Evolutionary conservation across 2,329 filamentous ascomycete genomes (phyloP).

Genomic region (Neurospora crassa): DNA sequence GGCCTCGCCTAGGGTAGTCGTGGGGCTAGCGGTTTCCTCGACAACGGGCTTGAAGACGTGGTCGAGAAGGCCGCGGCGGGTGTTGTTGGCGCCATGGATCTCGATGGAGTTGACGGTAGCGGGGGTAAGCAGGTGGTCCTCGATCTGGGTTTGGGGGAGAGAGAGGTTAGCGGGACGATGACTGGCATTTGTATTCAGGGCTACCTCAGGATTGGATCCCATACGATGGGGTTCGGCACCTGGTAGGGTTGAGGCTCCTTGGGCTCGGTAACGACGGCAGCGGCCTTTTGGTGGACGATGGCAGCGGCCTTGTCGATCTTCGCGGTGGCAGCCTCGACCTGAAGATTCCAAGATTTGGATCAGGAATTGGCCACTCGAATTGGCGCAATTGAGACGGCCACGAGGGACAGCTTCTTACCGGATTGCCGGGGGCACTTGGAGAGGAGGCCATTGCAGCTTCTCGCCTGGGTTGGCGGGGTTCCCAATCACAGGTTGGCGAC

Average conservation of each 20-base stretch:
- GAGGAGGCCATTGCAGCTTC: slow-evolving; percentile 12
- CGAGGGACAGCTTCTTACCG: slow-evolving; percentile 7
- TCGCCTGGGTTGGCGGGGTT: not conserved
- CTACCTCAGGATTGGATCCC: not conserved
- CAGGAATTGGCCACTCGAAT: not conserved
- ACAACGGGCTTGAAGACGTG: slow-evolving; percentile 71
- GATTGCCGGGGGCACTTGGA: slow-evolving; percentile 9
- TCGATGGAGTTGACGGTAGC: slow-evolving; percentile 80
- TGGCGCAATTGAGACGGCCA: not conserved
- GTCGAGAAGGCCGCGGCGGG: slow-evolving; percentile 75
- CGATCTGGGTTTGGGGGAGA: slow-evolving; percentile 42
- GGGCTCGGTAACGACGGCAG: not conserved
- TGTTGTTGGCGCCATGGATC: slow-evolving; percentile 73
- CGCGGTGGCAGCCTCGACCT: slow-evolving; percentile 3
- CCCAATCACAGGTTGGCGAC: not conserved
- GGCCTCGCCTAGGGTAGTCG: slow-evolving; percentile 73
- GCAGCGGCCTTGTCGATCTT: slow-evolving; percentile 5
- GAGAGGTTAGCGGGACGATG: not conserved
- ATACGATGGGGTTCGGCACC: slow-evolving; percentile 9
- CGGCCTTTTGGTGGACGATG: not conserved
- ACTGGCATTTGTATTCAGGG: not conserved
- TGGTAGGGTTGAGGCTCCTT: not conserved
- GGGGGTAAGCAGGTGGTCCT: slow-evolving; percentile 75
- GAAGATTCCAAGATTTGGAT: not conserved
- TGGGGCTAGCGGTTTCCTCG: slow-evolving; percentile 52